These are phyloP conservation scores for Galeopsis tetrahit DNA, from an alignment of 257 asterid genomes.

Conservation along the genomic window DNA sequence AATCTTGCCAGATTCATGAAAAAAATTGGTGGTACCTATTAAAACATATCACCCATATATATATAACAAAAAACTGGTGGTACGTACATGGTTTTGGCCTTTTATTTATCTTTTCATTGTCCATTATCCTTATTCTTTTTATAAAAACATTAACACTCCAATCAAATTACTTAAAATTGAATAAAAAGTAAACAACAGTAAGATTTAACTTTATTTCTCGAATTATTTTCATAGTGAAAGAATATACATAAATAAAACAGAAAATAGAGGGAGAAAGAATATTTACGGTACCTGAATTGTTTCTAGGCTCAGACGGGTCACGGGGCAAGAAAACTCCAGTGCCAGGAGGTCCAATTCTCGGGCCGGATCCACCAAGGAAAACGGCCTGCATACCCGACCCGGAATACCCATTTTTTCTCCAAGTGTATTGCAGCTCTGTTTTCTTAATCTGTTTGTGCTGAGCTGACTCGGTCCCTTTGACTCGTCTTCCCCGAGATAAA, in stretches of 20 bases:
- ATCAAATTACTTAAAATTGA: too few relatives aligned
- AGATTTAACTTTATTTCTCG: too few relatives aligned
- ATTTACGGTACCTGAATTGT: slow-evolving; percentile 58
- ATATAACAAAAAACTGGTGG: too few relatives aligned
- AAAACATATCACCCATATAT: too few relatives aligned
- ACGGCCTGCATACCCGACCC: slow-evolving; percentile 89
- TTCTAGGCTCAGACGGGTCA: slow-evolving; percentile 43
- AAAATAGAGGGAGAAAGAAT: not conserved
- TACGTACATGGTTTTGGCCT: too few relatives aligned
- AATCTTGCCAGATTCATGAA: too few relatives aligned
- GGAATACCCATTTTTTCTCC: slow-evolving; percentile 28
- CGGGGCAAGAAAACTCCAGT: slow-evolving; percentile 89
- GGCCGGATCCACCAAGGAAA: slow-evolving; percentile 67
- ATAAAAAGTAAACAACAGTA: too few relatives aligned
- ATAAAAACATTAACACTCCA: too few relatives aligned
- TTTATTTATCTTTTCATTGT: too few relatives aligned
- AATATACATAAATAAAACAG: not conserved
- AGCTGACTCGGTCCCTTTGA: slow-evolving; percentile 42
- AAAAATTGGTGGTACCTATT: too few relatives aligned
- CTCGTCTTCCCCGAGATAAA: slow-evolving; percentile 41
- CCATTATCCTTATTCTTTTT: too few relatives aligned
- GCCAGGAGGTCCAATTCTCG: slow-evolving; percentile 51
- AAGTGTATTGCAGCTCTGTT: slow-evolving; percentile 41
- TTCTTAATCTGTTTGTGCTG: slow-evolving; percentile 39
- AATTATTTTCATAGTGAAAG: not conserved